phyloP scores from a whole-genome alignment of 164 flowering plant genomes.

The Tetrastigma voinierianum region DNA sequence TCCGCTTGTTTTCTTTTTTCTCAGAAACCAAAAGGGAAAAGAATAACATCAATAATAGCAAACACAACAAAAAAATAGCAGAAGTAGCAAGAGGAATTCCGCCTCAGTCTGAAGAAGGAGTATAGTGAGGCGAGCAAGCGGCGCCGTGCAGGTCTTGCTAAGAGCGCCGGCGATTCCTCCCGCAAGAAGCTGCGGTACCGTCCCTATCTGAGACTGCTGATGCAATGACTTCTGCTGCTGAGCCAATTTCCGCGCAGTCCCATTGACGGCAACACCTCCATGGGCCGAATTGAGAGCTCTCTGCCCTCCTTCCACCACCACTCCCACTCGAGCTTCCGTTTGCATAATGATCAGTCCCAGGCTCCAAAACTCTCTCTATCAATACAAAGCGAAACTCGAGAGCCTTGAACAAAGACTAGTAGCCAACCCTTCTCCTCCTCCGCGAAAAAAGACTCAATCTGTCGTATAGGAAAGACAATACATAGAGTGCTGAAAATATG shows the following conservation, averaged over 20 bases:
- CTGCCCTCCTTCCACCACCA: conserved; percentile 47
- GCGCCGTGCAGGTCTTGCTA: conserved; percentile 56
- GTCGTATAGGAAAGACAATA: background rate
- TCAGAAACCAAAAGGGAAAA: background rate
- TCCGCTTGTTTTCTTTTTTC: too few species aligned
- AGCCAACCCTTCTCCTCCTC: too few species aligned
- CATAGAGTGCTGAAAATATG: background rate
- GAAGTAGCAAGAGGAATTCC: background rate
- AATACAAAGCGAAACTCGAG: background rate
- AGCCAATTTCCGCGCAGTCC: conserved; percentile 8
- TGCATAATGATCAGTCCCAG: conserved; percentile 27
- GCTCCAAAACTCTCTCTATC: background rate
- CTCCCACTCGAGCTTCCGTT: conserved; percentile 53
- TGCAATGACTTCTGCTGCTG: conserved; percentile 20
- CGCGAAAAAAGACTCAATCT: too few species aligned
- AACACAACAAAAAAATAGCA: background rate
- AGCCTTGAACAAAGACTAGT: too few species aligned
- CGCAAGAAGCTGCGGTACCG: conserved; percentile 55
- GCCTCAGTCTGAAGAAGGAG: conserved; percentile 46
- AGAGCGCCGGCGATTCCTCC: conserved; percentile 57
- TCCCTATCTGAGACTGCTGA: conserved; percentile 46
- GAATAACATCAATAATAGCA: background rate
- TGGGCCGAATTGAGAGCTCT: conserved; percentile 17
- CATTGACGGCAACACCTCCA: conserved; percentile 22
- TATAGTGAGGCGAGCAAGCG: conserved; percentile 51